These are phyloP conservation scores for Chlorella sp. DNA, from an alignment of 139 green algal species.

Conservation along the genomic window DNA sequence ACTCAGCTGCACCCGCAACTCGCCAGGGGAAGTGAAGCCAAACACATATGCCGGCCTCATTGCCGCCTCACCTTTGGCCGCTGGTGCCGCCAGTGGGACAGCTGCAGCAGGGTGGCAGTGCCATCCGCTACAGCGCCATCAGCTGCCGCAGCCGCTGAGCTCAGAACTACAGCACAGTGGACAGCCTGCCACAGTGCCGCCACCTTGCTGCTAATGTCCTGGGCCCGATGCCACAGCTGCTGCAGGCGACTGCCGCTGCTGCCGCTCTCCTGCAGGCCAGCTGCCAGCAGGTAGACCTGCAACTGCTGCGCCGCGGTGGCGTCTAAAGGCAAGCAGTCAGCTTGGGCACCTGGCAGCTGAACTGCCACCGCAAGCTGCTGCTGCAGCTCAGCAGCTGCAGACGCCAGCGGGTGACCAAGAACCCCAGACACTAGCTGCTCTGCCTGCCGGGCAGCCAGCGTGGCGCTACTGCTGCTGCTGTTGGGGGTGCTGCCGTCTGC, in stretches of 20 bases:
- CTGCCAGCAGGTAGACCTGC: not conserved
- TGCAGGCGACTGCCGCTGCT: not conserved
- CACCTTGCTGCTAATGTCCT: conserved; percentile 15
- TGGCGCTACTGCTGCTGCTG: not conserved
- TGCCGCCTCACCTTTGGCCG: conserved; percentile 49
- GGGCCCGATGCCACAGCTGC: not conserved
- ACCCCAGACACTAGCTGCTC: conserved; percentile 7
- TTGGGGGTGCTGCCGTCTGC: not conserved
- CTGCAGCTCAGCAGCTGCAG: conserved; percentile 16
- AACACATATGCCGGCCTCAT: too few relatives aligned
- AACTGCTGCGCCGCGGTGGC: not conserved
- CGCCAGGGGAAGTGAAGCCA: too few relatives aligned
- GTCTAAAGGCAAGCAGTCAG: not conserved
- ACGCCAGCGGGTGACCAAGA: conserved; percentile 21
- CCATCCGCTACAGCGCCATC: conserved; percentile 24
- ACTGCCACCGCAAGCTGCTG: conserved; percentile 29
- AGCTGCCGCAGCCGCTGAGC: conserved; percentile 21
- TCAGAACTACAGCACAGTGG: conserved; percentile 34
- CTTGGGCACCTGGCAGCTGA: not conserved
- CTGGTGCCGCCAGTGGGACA: conserved; percentile 63
- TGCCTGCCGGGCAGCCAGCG: conserved; percentile 17
- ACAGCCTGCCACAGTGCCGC: conserved; percentile 15
- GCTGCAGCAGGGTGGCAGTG: conserved; percentile 56
- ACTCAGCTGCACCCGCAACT: not conserved
- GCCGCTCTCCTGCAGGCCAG: not conserved